Percentiles rank a stretch among this genome's conserved stretches.
These are phyloP conservation scores for Nevesoporus exiguus DNA, from an alignment of 768 basidiomycete species.

Conservation along the genomic window DNA sequence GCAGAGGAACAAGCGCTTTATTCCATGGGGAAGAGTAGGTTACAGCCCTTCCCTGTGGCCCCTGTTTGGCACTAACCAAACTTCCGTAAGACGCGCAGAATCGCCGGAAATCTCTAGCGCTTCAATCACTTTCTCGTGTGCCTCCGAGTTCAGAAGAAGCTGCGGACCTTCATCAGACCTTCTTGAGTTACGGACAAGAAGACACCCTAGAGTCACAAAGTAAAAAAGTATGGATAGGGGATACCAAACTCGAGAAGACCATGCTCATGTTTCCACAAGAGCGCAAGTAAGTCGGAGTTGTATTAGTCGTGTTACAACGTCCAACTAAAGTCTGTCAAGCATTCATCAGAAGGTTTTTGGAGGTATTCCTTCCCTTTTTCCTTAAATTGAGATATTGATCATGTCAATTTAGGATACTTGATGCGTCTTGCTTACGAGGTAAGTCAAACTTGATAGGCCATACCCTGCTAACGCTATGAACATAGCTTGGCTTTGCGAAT, in stretches of 20 bases:
- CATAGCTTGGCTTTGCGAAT: constrained; percentile 70
- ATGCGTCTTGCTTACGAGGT: constrained; percentile 75
- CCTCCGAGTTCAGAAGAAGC: constrained; percentile 75
- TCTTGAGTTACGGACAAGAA: constrained; percentile 54
- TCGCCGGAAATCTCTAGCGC: constrained; percentile 49
- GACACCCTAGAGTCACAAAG: constrained; percentile 24
- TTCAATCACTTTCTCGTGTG: constrained; percentile 62
- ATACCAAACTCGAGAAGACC: constrained; percentile 64
- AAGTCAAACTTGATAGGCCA: constrained; percentile 1
- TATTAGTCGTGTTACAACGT: neutral
- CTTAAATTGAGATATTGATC: neutral
- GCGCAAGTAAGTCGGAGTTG: constrained; percentile 56
- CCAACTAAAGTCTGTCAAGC: constrained; percentile 32
- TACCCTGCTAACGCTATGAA: neutral
- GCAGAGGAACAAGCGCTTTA: constrained; percentile 62
- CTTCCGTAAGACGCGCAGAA: constrained; percentile 52
- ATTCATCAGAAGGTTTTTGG: constrained; percentile 84
- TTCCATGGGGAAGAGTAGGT: constrained; percentile 65
- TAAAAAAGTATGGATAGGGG: constrained; percentile 70
- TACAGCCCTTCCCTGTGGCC: neutral
- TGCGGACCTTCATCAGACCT: constrained; percentile 62
- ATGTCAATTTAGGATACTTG: constrained; percentile 38
- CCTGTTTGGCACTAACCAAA: neutral
- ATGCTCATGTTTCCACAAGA: constrained; percentile 86
- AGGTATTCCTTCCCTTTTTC: constrained; percentile 37